Conservation (phyloP, 495 filamentous ascomycete genomes). For the Penicillium salamii region DNA sequence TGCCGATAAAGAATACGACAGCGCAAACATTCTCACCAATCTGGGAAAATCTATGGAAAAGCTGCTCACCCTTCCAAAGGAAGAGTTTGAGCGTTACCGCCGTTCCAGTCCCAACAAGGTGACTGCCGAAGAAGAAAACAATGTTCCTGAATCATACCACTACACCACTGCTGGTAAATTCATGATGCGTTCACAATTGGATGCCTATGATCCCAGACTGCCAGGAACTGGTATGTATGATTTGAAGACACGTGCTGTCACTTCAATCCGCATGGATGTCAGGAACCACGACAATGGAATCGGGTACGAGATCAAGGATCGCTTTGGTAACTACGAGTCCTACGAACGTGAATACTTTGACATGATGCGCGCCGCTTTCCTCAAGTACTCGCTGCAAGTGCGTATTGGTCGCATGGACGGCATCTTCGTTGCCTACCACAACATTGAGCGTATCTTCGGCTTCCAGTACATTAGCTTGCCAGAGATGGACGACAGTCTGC, state of each 20-base stretch:
- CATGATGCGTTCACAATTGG: constrained; percentile 92
- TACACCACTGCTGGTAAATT: constrained; percentile 89
- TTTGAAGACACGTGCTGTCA: constrained; percentile 89
- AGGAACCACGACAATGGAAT: constrained; percentile 66
- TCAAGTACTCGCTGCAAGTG: constrained; percentile 96
- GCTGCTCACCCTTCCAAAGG: constrained; percentile 75
- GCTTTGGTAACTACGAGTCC: constrained; percentile 76
- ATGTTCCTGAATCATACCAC: constrained; percentile 73
- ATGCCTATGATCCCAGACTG: constrained; percentile 81
- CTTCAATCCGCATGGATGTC: constrained; percentile 84
- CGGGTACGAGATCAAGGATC: constrained; percentile 81
- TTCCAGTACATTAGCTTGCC: constrained; percentile 87
- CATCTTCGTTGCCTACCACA: constrained; percentile 98
- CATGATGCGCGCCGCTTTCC: constrained; percentile 90
- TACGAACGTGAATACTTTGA: constrained; percentile 96
- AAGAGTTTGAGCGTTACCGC: constrained; percentile 82
- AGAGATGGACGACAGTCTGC: constrained; percentile 85
- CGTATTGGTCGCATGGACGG: constrained; percentile 98
- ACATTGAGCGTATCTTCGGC: constrained; percentile 90
- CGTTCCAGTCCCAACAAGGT: constrained; percentile 59
- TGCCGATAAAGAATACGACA: constrained; percentile 90
- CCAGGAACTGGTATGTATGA: constrained; percentile 96
- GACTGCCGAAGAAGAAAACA: constrained; percentile 61
- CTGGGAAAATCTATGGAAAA: constrained; percentile 97
- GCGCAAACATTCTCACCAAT: constrained; percentile 79